Evolutionary conservation across 371 early-diverging fungal genomes (phyloP).

Genomic region (Zopfochytrium polystomum): DNA sequence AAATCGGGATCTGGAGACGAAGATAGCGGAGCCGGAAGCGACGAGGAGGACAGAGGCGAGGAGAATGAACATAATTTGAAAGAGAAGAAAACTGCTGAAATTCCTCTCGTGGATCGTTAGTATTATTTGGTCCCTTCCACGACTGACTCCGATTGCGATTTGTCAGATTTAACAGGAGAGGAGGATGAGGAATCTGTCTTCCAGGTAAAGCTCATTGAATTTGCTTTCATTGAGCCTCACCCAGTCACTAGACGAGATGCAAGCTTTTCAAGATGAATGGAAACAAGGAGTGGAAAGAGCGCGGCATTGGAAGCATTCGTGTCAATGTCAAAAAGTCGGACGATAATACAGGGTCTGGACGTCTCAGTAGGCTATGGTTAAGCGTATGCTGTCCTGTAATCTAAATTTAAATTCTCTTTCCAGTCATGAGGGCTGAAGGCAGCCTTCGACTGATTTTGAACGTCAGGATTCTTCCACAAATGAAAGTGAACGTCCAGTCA

Average conservation of each 20-base stretch:
- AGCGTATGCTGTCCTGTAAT: too few species aligned
- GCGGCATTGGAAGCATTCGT: conserved; percentile 27
- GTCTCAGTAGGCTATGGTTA: too few species aligned
- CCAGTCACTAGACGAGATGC: conserved; percentile 17
- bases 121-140: not conserved
- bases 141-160: not conserved
- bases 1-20: conserved; percentile 3
- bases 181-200: conserved; percentile 28
- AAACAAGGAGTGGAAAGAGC: conserved; percentile 26
- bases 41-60: conserved; percentile 16
- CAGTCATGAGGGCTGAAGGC: conserved; percentile 37
- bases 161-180: conserved; percentile 29
- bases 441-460: conserved; percentile 32
- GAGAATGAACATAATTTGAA: conserved; percentile 12
- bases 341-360: conserved; percentile 4
- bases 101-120: not conserved
- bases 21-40: conserved; percentile 12
- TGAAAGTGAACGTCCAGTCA: conserved; percentile 23
- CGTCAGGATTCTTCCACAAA: conserved; percentile 20
- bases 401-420: too few species aligned
- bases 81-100: conserved; percentile 1
- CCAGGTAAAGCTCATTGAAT: conserved; percentile 5
- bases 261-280: conserved; percentile 35
- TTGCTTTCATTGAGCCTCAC: not conserved
- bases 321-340: conserved; percentile 23